Evolutionary conservation across 305 asterid genomes (phyloP), one percentile per base, ranked within the genome.

Genomic region (Vinca major): DNA sequence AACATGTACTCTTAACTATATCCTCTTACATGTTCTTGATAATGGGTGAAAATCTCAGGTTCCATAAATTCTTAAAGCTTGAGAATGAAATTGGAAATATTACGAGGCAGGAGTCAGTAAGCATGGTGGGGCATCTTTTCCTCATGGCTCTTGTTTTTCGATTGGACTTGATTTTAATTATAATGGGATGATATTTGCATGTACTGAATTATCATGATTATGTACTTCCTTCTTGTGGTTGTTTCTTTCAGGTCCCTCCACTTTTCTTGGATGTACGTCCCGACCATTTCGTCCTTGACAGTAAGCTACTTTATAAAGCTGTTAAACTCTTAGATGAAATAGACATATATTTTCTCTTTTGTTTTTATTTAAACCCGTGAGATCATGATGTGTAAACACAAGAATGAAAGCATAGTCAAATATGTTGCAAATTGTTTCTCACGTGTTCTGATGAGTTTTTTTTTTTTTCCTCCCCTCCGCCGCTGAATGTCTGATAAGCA

Each of bases 61-160:
- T 93, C 83, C 96, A 90, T 70, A 89, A 80, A 79, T 93, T 93
- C 82, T 78, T 93, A 84, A 90, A 90, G 88, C 96, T 89, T 68
- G 89, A 86, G 80, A 93, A 93, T 77, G 97, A 93, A 86, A 87
- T 89, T 77, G 99, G 99, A 71, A 93, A 90, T 79, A 90, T 93
- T 70, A 93, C 97, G 39, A 82, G 97, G 72, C 99, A 93, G 79
- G 97, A 93, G 80, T 89, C 97, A 73, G 99, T 90, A 75, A 93
- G 99, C 95, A 93, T 93, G 97, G 99, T 90, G 61, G 65, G 90
- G 66, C 62, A 68, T n/a, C 68, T 73, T 26, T 26, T 67, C 7
- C 73, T 73, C 26, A 44, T 68, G 57, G 62, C 33, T 49, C 55
- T 70, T 48, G 48, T 63, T 58, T 71, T 65, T 78, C 51, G 52